Evolutionary conservation across 164 flowering plant species (phyloP).

Genomic region (Magnolia kwangsiensis): DNA sequence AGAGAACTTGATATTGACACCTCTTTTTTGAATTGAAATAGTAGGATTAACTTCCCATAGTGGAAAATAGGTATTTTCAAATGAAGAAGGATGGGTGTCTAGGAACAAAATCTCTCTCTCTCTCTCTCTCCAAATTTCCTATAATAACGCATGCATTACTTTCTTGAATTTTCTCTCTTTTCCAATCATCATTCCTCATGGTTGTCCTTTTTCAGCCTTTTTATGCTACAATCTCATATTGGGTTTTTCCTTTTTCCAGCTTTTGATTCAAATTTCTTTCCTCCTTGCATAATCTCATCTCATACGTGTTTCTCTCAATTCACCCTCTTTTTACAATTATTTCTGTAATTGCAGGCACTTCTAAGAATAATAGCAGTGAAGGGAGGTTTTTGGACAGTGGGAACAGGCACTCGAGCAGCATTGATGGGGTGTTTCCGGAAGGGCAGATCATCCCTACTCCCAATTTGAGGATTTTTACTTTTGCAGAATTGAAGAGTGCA

Average conservation of each 20-base stretch:
- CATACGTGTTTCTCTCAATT: background rate
- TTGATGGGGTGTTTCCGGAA: conserved; percentile 24
- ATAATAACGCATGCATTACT: no score
- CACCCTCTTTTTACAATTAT: background rate
- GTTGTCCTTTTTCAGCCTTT: background rate
- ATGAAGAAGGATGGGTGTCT: no score
- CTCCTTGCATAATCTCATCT: background rate
- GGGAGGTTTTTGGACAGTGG: background rate
- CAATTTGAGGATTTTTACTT: conserved; percentile 48
- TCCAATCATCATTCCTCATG: background rate
- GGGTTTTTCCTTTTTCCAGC: background rate
- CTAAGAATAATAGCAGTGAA: background rate
- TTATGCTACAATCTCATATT: background rate
- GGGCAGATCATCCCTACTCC: conserved; percentile 48
- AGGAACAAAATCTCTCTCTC: no score
- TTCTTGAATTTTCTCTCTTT: no score
- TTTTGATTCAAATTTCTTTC: background rate
- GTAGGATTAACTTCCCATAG: no score
- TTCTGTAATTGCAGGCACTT: background rate
- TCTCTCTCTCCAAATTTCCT: no score
- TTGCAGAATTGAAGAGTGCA: conserved; percentile 47
- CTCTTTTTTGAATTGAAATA: no score
- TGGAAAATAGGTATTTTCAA: no score
- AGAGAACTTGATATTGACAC: no score
- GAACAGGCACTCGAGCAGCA: background rate